Evolutionary conservation across 2,329 filamentous ascomycete species (phyloP), one percentile per base, ranked within the genome.

Genomic region (Phialophora macrospora): DNA sequence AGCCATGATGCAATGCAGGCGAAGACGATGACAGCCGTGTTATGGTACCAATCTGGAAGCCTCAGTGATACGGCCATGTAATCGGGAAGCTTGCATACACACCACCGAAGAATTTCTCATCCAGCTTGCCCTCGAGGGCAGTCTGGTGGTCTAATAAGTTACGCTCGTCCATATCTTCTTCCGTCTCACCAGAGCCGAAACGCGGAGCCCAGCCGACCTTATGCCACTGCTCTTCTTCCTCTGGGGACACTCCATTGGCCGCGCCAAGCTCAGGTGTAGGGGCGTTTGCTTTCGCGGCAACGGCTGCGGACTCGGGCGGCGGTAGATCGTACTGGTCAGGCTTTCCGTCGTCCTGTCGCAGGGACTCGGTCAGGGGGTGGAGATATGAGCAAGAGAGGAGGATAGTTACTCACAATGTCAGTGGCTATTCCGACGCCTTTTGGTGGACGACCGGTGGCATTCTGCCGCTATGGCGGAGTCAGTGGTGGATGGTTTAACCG

Each of bases 71-170:
- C 48, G 12, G 32, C 20, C 62, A 63, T 64, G 30, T 34, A 59
- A 22, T 28, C 8, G 20, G 26, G 41, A 61, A 28, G n/a, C 8
- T 20, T 48, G 70, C 38, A 49, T 56, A 71, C 84, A 72, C 80
- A 91, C 90, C 91, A 75, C 95, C 95, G 76, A 91, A 99, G 77
- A 96, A 92, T 75, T 91, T 91, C 75, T 98, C 93, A 49, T 94
- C 88, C 41, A 99, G 79, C 77, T 89, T 89, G 66, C 88, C 85
- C 76, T 99, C 96, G 26, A 98, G 78, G 81, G 89, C 91, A 1
- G 93, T 97, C 73, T 93, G 87, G 76, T 97, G 93, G 74, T 99
- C 93, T 46, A 95, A 83, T 74, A 96, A 77, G 66, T 87, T 92
- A 2, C 82, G 77, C 48, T 82, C 81, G 32, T 86, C 82, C 49